Evolutionary conservation across 148 eudicot genomes (phyloP), one percentile per base, ranked within the genome.

Genomic region (Heliosperma pusillum): DNA sequence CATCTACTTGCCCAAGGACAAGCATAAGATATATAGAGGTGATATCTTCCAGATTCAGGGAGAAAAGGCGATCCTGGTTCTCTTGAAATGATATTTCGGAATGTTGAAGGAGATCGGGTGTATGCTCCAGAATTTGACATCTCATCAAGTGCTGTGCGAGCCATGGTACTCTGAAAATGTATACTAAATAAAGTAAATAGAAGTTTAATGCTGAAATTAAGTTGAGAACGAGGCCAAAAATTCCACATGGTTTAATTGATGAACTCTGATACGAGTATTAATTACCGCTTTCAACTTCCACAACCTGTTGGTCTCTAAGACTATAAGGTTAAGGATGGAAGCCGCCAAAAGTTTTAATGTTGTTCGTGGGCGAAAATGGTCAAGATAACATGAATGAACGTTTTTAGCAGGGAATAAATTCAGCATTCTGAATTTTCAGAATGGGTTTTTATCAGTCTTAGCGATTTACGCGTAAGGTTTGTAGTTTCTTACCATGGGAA

Each of bases 1-100:
- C 98, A 94, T 74, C 98, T 84, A 44, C 85, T 84, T 40, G 98
- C 96, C 97, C 96, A 94, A 19, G 98, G 97, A 80, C 98, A 94
- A 22, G 96, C 98, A 80, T 91, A 94, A 11, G 98, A 91, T 78
- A 94, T 75, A 65, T 94, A 94, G 20, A 94, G 80, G 75, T 94
- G 97, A 79, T 94, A 92, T 85, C 98, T 87, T 74, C 98, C 97
- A 47, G 89, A 76, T 74, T 92, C 93, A 17, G 92, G 85, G 3
- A 82, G 86, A 80, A 90, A 94, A 7, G 85, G 76, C 47, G 98
- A 87, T 57, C 70, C 84, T 52, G 89, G 91, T 77, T 91, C 97
- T 77, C 76, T 85, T 60, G 93, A 94, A 71, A 94, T 87, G 13
- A 83, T 69, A 78, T 87, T 85, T 17, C 96, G 87, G 78, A 94